phyloP scores from a whole-genome alignment of 805 yeast genomes.

The Ogataea pignaliae region DNA sequence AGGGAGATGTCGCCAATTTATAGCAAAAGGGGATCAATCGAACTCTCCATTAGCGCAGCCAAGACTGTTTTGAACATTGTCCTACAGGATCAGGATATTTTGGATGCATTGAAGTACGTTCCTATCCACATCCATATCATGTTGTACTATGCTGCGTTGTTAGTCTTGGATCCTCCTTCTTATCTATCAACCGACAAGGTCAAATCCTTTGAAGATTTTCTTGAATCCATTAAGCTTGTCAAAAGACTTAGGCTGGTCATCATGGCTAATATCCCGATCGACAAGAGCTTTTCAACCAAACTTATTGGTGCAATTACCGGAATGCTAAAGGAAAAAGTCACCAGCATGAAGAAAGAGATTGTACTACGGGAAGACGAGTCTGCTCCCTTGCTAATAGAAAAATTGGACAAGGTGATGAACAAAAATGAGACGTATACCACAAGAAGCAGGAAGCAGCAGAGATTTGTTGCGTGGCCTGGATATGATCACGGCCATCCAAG shows the following conservation, averaged over 20 bases:
- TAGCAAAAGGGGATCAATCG: conserved; percentile 29
- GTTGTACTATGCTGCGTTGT: conserved; percentile 62
- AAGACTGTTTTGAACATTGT: conserved; percentile 56
- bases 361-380: conserved; percentile 4
- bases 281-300: conserved; percentile 44
- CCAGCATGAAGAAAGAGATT: conserved; percentile 19
- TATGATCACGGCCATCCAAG: conserved; percentile 61
- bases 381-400: conserved; percentile 4
- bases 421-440: conserved; percentile 13
- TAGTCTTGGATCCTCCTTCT: conserved; percentile 46
- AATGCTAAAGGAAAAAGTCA: conserved; percentile 26
- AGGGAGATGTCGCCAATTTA: conserved; percentile 23
- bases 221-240: conserved; percentile 39
- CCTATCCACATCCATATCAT: conserved; percentile 72
- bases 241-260: conserved; percentile 41
- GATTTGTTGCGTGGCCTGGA: conserved; percentile 60
- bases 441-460: conserved; percentile 20
- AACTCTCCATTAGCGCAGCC: conserved; percentile 60
- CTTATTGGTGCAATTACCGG: conserved; percentile 31
- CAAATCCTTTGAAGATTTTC: conserved; percentile 23
- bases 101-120: conserved; percentile 52
- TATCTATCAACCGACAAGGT: conserved; percentile 21
- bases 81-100: conserved; percentile 54
- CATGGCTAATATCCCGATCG: conserved; percentile 45
- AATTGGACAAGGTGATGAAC: conserved; percentile 17